A percentile compares a stretch with the other conserved stretches of the same genome.
Conservation (phyloP, 352 stramenopile species). For the Bremia lactucae region DNA sequence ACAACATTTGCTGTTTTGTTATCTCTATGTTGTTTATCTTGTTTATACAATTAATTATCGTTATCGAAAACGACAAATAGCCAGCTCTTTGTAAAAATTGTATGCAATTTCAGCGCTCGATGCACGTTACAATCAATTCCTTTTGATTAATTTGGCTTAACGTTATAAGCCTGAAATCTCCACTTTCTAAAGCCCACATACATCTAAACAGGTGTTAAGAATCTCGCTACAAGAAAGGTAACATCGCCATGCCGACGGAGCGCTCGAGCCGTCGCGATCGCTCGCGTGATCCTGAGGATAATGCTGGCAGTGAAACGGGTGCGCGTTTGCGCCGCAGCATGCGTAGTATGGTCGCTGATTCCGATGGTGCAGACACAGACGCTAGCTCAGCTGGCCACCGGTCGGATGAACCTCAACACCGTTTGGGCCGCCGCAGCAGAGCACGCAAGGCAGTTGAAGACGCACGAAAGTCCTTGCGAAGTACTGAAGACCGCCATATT, state of each 20-base stretch:
- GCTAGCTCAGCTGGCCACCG: conserved; percentile 25
- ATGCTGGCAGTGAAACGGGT: conserved; percentile 20
- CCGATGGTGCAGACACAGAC: conserved; percentile 53
- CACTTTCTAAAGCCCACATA: no score
- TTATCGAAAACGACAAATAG: no score
- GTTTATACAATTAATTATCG: no score
- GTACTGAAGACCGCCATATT: conserved; percentile 20
- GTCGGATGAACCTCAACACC: conserved; percentile 3
- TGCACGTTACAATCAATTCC: no score
- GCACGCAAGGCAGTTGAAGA: conserved; percentile 23
- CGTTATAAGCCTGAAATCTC: no score
- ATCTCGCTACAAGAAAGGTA: neutral
- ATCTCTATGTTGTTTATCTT: no score
- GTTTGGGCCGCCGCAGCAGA: conserved; percentile 13
- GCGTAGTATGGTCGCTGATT: conserved; percentile 20
- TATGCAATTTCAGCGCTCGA: no score
- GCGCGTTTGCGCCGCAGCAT: conserved; percentile 27
- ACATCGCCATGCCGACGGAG: conserved; percentile 27
- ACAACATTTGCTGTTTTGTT: no score
- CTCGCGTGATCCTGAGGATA: conserved; percentile 16
- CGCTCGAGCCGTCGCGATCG: conserved; percentile 38
- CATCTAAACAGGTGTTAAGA: no score
- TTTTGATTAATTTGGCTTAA: no score
- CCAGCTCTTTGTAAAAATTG: no score
- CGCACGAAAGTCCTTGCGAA: conserved; percentile 5